These are phyloP conservation scores for Nannochloris sp. DNA, from an alignment of 139 green algal genomes.

Conservation along the genomic window DNA sequence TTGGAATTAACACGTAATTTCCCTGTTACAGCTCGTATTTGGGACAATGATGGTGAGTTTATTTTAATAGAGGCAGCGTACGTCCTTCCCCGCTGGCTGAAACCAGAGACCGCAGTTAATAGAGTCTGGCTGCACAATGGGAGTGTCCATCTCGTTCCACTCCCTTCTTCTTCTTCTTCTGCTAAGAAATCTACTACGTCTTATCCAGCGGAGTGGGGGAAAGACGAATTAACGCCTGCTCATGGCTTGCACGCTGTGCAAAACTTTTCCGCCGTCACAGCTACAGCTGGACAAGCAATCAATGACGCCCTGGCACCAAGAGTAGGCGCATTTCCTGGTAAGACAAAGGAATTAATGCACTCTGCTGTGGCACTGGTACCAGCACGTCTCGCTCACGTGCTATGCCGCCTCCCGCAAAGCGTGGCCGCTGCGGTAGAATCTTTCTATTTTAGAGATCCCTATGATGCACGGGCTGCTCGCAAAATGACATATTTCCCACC, in stretches of 20 bases:
- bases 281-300: background rate
- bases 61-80: conserved; percentile 93
- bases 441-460: conserved; percentile 45
- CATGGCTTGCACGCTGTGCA: background rate
- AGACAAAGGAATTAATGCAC: conserved; percentile 30
- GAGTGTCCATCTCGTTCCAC: conserved; percentile 60
- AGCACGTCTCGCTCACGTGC: conserved; percentile 28
- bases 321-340: conserved; percentile 28
- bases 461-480: conserved; percentile 42
- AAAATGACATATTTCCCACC: conserved; percentile 43
- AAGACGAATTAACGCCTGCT: background rate
- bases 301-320: conserved; percentile 4
- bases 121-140: conserved; percentile 66
- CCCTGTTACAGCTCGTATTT: conserved; percentile 43
- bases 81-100: conserved; percentile 70
- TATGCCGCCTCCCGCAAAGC: conserved; percentile 51
- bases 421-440: conserved; percentile 51
- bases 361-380: conserved; percentile 38
- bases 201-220: background rate
- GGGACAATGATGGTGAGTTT: conserved; percentile 95
- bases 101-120: conserved; percentile 54
- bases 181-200: background rate
- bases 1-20: conserved; percentile 37
- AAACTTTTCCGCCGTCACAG: background rate
- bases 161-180: conserved; percentile 3